Evolutionary conservation across 2,329 filamentous ascomycete species (phyloP), one percentile per base, ranked within the genome.

Genomic region (Colletotrichum tropicale): DNA sequence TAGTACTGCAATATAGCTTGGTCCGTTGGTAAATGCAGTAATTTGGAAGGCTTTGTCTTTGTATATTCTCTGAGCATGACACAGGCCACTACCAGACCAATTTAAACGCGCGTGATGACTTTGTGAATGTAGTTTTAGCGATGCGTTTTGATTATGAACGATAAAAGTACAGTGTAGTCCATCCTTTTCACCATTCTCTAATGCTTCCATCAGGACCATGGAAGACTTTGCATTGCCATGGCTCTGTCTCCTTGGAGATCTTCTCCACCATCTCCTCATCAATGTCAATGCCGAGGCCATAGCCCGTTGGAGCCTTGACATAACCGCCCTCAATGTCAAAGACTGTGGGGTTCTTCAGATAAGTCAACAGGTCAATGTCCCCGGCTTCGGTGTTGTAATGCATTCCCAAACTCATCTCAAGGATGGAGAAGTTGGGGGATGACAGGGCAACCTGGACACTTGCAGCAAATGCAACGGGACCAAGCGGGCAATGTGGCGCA

Each of bases 371-470:
- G 81, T 93, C 91, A 13, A 76, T 61, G 26, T 79, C 89, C 88
- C 75, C 75, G 0, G 75, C 75, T 30, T 76, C 75, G 9, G 86
- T 87, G 78, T 94, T 94, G 81, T 94, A 94, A 82, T 94, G 93
- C 80, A 94, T 94, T 0, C 92, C 92, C 55, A 94, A 80, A 76
- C 90, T 91, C 93, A 94, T 94, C 81, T 94, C 92, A 80, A 93
- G 91, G 61, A 94, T 93, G 10, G 88, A 89, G 80, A 91, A 93
- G 83, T 91, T 94, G 77, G 85, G 88, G 52, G 82, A 89, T 21
- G 82, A 84, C 66, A 88, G 85, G 66, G 90, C 91, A 13, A 94
- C 88, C 78, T 94, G 92, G 66, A 93, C 86, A 77, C 88, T 90
- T 1, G 92, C 92, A 4, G 92, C 92, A n/a, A 94, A 86, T 0